Percentiles rank a stretch among this genome's conserved stretches.
phyloP scores from a whole-genome alignment of 2,329 filamentous ascomycete species.

The Aureobasidium vineae region DNA sequence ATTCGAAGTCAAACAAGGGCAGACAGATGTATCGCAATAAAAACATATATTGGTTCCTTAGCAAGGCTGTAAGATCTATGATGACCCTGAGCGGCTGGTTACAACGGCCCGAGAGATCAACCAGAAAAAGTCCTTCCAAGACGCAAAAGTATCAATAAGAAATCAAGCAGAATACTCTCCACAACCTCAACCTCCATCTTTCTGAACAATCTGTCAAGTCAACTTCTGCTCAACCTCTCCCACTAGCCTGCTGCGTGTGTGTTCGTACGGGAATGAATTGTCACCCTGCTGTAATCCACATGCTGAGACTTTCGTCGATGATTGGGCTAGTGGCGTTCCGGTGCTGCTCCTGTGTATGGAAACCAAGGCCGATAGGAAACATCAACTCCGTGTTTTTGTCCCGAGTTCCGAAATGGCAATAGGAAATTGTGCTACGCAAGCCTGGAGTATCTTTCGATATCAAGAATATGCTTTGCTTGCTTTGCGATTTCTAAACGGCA shows the following conservation, averaged over 20 bases:
- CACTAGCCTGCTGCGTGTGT: neutral
- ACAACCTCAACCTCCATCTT: neutral
- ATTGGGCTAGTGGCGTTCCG: neutral
- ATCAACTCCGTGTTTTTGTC: conserved; percentile 2
- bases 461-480: neutral
- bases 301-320: conserved; percentile 12
- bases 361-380: conserved; percentile 4
- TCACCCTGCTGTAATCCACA: neutral
- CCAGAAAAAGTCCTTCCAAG: neutral
- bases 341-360: conserved; percentile 2
- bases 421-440: neutral
- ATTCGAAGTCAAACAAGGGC: too few relatives aligned
- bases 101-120: neutral
- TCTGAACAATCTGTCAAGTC: neutral
- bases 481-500: neutral
- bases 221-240: neutral
- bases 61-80: neutral
- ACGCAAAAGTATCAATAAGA: conserved; percentile 3
- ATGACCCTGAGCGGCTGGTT: neutral
- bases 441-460: neutral
- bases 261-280: neutral
- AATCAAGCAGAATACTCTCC: conserved; percentile 9
- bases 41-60: neutral
- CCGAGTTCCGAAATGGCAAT: neutral
- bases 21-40: neutral